Percentiles rank a stretch among this genome's conserved stretches.
Conservation (phyloP, 495 filamentous ascomycete species). For the Penicillium fimorum region DNA sequence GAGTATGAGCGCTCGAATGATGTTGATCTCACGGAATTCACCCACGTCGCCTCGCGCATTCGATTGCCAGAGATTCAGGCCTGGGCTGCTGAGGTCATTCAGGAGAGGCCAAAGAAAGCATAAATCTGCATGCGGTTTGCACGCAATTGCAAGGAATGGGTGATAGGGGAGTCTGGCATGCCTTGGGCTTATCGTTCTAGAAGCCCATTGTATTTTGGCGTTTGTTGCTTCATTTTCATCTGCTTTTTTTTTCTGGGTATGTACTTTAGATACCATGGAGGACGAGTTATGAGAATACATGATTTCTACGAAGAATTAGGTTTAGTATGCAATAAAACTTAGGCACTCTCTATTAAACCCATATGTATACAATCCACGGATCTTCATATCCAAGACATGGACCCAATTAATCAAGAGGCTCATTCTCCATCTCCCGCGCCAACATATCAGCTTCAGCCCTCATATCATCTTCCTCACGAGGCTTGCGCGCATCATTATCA, state of each 20-base stretch:
- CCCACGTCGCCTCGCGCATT: conserved; percentile 69
- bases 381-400: not conserved
- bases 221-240: conserved; percentile 17
- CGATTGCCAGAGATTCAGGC: conserved; percentile 71
- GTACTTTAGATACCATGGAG: conserved; percentile 25
- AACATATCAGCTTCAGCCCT: conserved; percentile 60
- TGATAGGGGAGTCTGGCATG: not conserved
- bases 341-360: too few species aligned
- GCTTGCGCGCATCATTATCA: conserved; percentile 67
- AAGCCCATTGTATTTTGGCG: conserved; percentile 16
- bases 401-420: conserved; percentile 22
- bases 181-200: not conserved
- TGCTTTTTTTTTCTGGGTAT: conserved; percentile 12
- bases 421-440: conserved; percentile 41
- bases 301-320: conserved; percentile 21
- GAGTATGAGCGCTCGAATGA: conserved; percentile 83
- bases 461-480: conserved; percentile 77
- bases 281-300: conserved; percentile 18
- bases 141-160: not conserved
- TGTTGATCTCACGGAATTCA: conserved; percentile 81
- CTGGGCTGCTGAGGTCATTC: conserved; percentile 74
- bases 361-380: not conserved
- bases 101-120: conserved; percentile 63
- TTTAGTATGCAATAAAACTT: not conserved
- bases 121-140: not conserved